Base-by-base conservation (phyloP, 2,329 filamentous ascomycete genomes). In the Chrysoporthe austroafricana region DNA sequence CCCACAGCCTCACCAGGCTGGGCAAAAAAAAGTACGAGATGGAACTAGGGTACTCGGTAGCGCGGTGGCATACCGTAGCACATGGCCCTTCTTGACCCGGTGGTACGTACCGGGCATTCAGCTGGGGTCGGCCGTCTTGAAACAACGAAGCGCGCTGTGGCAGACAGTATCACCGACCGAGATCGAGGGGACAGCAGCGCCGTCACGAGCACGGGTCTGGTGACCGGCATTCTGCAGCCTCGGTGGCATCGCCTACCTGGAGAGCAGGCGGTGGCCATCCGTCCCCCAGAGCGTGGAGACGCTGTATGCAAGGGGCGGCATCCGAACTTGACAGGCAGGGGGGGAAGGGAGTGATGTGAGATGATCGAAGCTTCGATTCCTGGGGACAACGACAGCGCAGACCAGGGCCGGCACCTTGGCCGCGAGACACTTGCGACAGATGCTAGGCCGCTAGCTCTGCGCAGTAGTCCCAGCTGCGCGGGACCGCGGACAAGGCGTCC, bases 341-440 rank as follows among this genome's bases (percentile, higher is more conserved):
- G 14, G 32, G 7, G 36, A 18, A 11, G 8, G 39, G n/a, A 34
- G 42, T 60, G 57, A 60, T 60, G 39, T 60, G 39, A 60, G 57
- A 59, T 59, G 54, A 39, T 36, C 32, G 32, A 58, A 16, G 54
- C 54, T 36, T 8, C 56, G n/a, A 26, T 26, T 26, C 34, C 13
- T 39, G 56, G 14, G 14, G 16, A n/a, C 13, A 58, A 66, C 36
- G 43, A 39, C 57, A 59, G 63, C 52, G 43, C 54, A 54, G 50
- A 60, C 56, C 39, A 50, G 66, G 63, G 60, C 58, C 61, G 63
- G 58, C 59, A 54, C 44, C 50, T 43, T 63, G 57, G 52, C 63
- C 52, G 59, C 34, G n/a, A 14, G 52, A 44, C 57, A 26, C 42
- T 44, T 62, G 60, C 63, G 46, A 46, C 60, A 50, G 43, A 61